A percentile compares a stretch with the other conserved stretches of the same genome.
phyloP scores from a whole-genome alignment of 75 land plant species.

The Pinus tabuliformis region DNA sequence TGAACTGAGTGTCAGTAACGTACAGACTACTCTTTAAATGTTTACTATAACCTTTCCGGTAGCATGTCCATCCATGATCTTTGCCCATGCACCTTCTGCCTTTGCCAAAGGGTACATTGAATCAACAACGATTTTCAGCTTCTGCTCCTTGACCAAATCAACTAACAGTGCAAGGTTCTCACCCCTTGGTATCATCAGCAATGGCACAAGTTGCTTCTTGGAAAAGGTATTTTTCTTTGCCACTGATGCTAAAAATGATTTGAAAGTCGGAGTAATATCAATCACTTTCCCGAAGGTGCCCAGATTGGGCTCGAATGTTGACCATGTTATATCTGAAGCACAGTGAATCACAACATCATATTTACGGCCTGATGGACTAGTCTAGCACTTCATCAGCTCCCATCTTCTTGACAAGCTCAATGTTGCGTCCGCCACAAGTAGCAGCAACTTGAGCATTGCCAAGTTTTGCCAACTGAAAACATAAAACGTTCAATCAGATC shows the following conservation, averaged over 20 bases:
- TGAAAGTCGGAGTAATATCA: slow-evolving; percentile 20
- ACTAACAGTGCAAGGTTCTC: slow-evolving; percentile 12
- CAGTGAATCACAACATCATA: slow-evolving; percentile 32
- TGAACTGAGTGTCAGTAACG: too few species aligned
- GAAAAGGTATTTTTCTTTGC: slow-evolving; percentile 11
- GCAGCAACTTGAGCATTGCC: too few species aligned
- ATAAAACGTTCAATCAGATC: too few species aligned
- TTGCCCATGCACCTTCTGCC: slow-evolving; percentile 31
- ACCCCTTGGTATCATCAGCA: slow-evolving; percentile 9
- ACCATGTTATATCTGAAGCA: slow-evolving; percentile 11
- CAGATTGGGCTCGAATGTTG: slow-evolving; percentile 24
- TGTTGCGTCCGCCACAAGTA: too few species aligned
- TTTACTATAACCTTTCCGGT: slow-evolving; percentile 22
- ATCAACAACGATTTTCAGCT: slow-evolving; percentile 27
- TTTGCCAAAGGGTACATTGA: slow-evolving; percentile 20
- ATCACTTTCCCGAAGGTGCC: slow-evolving; percentile 15
- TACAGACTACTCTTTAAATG: background rate
- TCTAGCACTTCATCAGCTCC: too few species aligned
- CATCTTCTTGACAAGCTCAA: too few species aligned
- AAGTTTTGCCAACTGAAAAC: too few species aligned
- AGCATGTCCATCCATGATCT: slow-evolving; percentile 28
- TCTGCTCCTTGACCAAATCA: slow-evolving; percentile 18
- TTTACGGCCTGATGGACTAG: slow-evolving; percentile 20
- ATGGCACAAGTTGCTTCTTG: slow-evolving; percentile 18
- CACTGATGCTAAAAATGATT: background rate